These are phyloP conservation scores for Cenchrus americanus DNA, from an alignment of 176 grass and related monocot genomes.

Conservation along the genomic window DNA sequence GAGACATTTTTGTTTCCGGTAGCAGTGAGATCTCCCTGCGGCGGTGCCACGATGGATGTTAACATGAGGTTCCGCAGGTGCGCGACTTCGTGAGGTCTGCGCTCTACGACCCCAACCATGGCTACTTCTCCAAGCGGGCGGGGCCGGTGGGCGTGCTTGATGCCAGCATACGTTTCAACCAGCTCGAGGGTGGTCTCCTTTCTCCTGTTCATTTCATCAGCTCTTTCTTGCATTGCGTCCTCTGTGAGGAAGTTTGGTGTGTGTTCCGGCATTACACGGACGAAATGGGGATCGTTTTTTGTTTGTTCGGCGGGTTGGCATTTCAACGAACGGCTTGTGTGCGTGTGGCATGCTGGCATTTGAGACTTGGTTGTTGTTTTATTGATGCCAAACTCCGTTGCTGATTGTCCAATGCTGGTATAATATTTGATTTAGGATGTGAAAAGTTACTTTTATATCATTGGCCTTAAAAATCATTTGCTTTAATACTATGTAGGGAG, in stretches of 20 bases:
- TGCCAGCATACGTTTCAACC: constrained; percentile 76
- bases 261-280: constrained; percentile 3
- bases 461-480: constrained; percentile 7
- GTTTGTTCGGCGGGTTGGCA: constrained; percentile 19
- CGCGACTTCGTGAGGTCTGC: constrained; percentile 85
- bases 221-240: constrained; percentile 1
- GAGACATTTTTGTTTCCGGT: neutral
- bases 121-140: constrained; percentile 88
- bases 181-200: constrained; percentile 63
- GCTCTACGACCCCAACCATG: constrained; percentile 78
- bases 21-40: constrained; percentile 28
- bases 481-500: constrained; percentile 57
- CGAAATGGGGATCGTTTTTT: neutral
- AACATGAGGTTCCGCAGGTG: constrained; percentile 56
- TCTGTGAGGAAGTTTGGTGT: neutral
- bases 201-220: neutral
- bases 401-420: neutral
- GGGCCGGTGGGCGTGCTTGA: constrained; percentile 85
- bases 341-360: neutral
- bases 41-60: neutral
- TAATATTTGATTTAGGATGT: neutral
- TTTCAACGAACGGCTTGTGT: constrained; percentile 44
- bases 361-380: constrained; percentile 4
- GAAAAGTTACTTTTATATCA: neutral
- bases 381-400: neutral